Evolutionary conservation across 306 rosid species (phyloP).

Genomic region (Prunus mira): DNA sequence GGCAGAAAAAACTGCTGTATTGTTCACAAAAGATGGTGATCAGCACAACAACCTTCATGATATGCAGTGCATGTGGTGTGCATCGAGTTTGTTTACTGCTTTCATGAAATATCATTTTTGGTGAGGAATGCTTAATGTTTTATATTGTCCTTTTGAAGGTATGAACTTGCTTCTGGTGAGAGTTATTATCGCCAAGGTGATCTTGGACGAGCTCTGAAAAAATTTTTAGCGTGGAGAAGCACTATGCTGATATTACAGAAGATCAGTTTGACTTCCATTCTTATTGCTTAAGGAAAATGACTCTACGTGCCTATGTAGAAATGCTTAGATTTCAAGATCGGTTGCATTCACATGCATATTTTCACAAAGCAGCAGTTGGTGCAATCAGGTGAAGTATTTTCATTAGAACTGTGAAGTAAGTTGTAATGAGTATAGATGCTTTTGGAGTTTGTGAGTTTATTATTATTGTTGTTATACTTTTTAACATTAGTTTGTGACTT

Average conservation of each 20-base stretch:
- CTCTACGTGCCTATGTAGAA: slow-evolving; percentile 89
- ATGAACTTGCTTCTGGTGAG: slow-evolving; percentile 95
- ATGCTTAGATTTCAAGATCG: slow-evolving; percentile 98
- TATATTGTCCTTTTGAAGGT: slow-evolving; percentile 51
- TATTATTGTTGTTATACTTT: slow-evolving; percentile 1
- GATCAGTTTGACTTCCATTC: slow-evolving; percentile 99
- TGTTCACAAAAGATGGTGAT: slow-evolving; percentile 98
- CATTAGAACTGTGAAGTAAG: not conserved
- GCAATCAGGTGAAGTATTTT: slow-evolving; percentile 71
- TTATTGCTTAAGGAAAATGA: slow-evolving; percentile 97
- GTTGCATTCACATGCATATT: slow-evolving; percentile 87
- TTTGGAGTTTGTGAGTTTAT: slow-evolving; percentile 1
- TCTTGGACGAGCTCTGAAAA: slow-evolving; percentile 85
- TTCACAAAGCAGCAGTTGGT: slow-evolving; percentile 96
- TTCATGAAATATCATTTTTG: slow-evolving; percentile 11
- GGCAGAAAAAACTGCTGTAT: slow-evolving; percentile 95
- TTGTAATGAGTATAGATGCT: slow-evolving; percentile 4
- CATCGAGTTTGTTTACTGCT: slow-evolving; percentile 24
- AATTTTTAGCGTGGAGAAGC: slow-evolving; percentile 93
- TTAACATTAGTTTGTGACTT: not conserved
- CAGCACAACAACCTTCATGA: slow-evolving; percentile 98
- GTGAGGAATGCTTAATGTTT: slow-evolving; percentile 19
- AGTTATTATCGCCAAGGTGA: slow-evolving; percentile 94
- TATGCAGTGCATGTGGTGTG: slow-evolving; percentile 99
- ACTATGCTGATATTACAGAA: slow-evolving; percentile 92